Evolutionary conservation across 2,329 filamentous ascomycete species (phyloP), one percentile per base, ranked within the genome.

Genomic region (Colletotrichum sp.): DNA sequence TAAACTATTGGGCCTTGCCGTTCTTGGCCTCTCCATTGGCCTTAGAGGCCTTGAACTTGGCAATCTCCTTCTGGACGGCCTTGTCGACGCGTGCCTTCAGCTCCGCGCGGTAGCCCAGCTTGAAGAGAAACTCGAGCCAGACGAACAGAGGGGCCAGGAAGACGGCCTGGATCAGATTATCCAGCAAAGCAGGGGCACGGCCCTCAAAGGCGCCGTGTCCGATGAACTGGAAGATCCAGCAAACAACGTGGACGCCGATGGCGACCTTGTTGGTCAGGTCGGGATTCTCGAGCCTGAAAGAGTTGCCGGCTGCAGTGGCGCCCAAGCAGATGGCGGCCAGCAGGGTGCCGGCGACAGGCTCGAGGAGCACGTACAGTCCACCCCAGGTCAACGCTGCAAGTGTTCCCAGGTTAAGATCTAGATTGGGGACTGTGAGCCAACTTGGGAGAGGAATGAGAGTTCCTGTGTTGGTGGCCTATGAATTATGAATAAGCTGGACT

Each of bases 81-180:
- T 93, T 92, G 77, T 96, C 92, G 60, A 99, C 92, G 67, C 96
- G 92, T 77, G 91, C 90, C 87, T 96, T 95, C 79, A 99, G 88
- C 84, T 98, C 96, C 2, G 93, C 95, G 76, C 97, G 92, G 86
- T 99, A 99, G 65, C 97, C 97, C 67, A 98, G 91, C 81, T 90
- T 92, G 88, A 99, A 99, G 30, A 99, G 89, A 28, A 98, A 87
- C 87, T 99, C 96, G 80, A 99, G 94, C 95, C 97, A 99, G 75
- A 99, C 96, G 81, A 99, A 99, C 81, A 99, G 94, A 10, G 97
- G 97, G 0, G 97, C 97, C 28, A 99, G 89, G 82, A 99, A 96
- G 78, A 99, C 85, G 32, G 97, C 96, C 86, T 99, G 97, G 64
- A 98, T 89, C 57, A 99, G 86, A 82, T 98, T 99, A 86, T 99